Evolutionary conservation across 345 rosid genomes (phyloP), one percentile per base, ranked within the genome.

Genomic region (Leavenworthia alabamica): DNA sequence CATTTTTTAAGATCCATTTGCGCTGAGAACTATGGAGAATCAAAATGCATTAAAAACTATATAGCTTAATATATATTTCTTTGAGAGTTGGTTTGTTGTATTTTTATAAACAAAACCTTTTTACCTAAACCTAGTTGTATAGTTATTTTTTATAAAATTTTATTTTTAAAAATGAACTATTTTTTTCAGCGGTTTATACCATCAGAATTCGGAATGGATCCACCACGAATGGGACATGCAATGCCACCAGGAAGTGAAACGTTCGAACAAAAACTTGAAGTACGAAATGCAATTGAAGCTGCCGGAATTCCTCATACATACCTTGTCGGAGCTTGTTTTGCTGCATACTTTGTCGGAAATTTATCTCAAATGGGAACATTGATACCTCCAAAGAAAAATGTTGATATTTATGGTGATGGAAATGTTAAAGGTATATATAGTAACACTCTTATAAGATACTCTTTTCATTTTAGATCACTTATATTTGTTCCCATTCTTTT

Each of bases 161-260:
- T 8, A n/a, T 1, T 1, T 4, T 3, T n/a, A n/a, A n/a, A 23
- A 4, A 0, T 23, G 13, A 13, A 44, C 14, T 11, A 7, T 22
- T 3, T 46, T 17, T 4, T 27, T 56, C 32, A 90, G 96, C 75
- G 95, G n/a, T 89, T 92, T 64, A 60, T 92, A 73, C 96, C 95
- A 0, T 89, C 96, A 1, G 98, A 92, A 56, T 92, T 86, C 55
- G 98, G 98, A 2, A 89, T 81, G 77, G 95, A 92, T 65, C 93
- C 96, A 22, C 46, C 94, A 0, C 55, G 77, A 7, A 92, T 92
- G 98, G 79, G 49, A 23, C 54, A 83, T 8, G 96, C 96, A 1
- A 53, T 93, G 5, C 89, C 82, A 17, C 99, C 98, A 0, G 96
- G 97, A 55, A 80, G 84, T 59, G 91, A 74, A 42, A 59, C 93